These are phyloP conservation scores for Termitomyces sp. DNA, from an alignment of 768 basidiomycete genomes.

Conservation along the genomic window DNA sequence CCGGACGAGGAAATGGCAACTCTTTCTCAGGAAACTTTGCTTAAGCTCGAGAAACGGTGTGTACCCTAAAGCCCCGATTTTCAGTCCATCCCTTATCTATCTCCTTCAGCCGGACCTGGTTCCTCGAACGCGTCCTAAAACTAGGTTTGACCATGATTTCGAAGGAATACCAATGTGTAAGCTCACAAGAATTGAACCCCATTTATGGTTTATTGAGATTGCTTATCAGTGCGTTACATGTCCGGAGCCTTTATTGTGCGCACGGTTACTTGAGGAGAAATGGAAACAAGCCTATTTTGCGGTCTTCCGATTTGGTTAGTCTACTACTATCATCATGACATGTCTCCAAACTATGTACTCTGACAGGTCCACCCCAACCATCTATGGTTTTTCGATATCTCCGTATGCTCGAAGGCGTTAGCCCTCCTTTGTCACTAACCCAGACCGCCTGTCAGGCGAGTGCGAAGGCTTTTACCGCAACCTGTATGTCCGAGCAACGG, in stretches of 20 bases:
- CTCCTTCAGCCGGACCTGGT: slow-evolving; percentile 76
- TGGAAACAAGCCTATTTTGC: slow-evolving; percentile 88
- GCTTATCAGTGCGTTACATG: slow-evolving; percentile 67
- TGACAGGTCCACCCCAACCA: slow-evolving; percentile 74
- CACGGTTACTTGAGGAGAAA: slow-evolving; percentile 84
- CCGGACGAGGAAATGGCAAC: slow-evolving; percentile 75
- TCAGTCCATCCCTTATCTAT: not conserved
- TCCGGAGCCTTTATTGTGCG: slow-evolving; percentile 75
- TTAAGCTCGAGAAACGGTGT: slow-evolving; percentile 86
- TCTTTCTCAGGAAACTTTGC: slow-evolving; percentile 72
- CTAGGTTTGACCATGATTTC: slow-evolving; percentile 80
- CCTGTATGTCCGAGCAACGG: slow-evolving; percentile 42
- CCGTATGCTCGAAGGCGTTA: slow-evolving; percentile 85
- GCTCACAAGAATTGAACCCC: slow-evolving; percentile 14
- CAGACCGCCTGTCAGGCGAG: slow-evolving; percentile 86
- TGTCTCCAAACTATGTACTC: not conserved
- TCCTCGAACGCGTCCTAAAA: slow-evolving; percentile 90
- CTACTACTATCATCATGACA: not conserved
- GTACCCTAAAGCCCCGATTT: slow-evolving; percentile 10
- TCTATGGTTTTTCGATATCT: slow-evolving; percentile 93
- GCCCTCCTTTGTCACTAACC: slow-evolving; percentile 79
- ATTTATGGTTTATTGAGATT: not conserved
- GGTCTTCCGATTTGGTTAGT: slow-evolving; percentile 77
- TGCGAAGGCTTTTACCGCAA: slow-evolving; percentile 85
- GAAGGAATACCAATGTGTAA: slow-evolving; percentile 94